phyloP scores from a whole-genome alignment of 2,329 filamentous ascomycete genomes.

The Penicillium brevicompactum region DNA sequence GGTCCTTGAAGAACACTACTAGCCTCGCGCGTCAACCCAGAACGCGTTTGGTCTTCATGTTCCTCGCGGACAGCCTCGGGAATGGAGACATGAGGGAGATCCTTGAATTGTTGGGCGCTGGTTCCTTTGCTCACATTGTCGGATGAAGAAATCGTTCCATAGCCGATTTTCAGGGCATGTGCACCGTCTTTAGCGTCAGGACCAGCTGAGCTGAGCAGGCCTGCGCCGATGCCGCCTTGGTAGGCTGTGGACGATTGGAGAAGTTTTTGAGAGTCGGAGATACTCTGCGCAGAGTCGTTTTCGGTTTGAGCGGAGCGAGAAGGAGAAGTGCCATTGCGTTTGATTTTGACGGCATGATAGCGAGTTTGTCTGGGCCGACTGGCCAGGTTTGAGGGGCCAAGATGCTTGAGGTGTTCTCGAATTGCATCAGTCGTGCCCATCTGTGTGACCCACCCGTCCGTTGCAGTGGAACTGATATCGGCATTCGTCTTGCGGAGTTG shows the following conservation, averaged over 20 bases:
- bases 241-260: slow-evolving; percentile 39
- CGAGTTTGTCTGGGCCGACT: slow-evolving; percentile 62
- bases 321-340: slow-evolving; percentile 53
- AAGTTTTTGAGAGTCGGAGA: slow-evolving; percentile 38
- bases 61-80: slow-evolving; percentile 36
- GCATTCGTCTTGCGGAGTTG: slow-evolving; percentile 40
- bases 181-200: slow-evolving; percentile 66
- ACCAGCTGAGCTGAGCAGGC: slow-evolving; percentile 56
- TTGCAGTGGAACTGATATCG: slow-evolving; percentile 30
- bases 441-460: slow-evolving; percentile 44
- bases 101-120: slow-evolving; percentile 23
- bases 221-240: slow-evolving; percentile 56
- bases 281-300: slow-evolving; percentile 43
- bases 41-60: slow-evolving; percentile 25
- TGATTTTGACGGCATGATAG: slow-evolving; percentile 66
- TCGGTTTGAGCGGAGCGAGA: slow-evolving; percentile 39
- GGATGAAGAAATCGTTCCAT: slow-evolving; percentile 50
- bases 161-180: slow-evolving; percentile 60
- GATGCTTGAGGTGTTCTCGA: slow-evolving; percentile 62
- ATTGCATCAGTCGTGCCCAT: slow-evolving; percentile 57
- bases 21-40: slow-evolving; percentile 18
- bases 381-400: slow-evolving; percentile 66
- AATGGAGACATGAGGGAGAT: slow-evolving; percentile 31
- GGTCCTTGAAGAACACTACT: slow-evolving; percentile 13
- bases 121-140: slow-evolving; percentile 29